Percentiles rank a stretch among this genome's conserved stretches.
Evolutionary conservation across 2,329 filamentous ascomycete species (phyloP).

Genomic region (Apiospora pterosperma): DNA sequence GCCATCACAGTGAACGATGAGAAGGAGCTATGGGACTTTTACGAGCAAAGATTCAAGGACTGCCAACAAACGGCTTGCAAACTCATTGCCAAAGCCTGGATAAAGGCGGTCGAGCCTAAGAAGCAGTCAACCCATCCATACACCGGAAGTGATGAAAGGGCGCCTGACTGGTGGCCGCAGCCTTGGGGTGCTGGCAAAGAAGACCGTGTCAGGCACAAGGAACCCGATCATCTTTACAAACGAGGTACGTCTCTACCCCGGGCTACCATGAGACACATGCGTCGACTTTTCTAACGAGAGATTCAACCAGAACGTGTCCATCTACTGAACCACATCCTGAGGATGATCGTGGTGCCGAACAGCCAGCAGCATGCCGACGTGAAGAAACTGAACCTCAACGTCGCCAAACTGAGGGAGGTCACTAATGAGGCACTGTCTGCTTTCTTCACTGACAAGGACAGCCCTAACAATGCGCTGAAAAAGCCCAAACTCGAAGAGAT

Average conservation of each 20-base stretch:
- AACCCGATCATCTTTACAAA: conserved; percentile 71
- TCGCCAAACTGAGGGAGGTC: conserved; percentile 54
- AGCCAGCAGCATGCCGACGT: conserved; percentile 48
- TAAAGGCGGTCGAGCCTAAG: conserved; percentile 72
- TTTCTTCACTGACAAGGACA: conserved; percentile 56
- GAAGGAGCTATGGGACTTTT: conserved; percentile 55
- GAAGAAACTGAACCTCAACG: conserved; percentile 48
- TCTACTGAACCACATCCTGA: conserved; percentile 58
- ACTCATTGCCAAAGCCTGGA: conserved; percentile 70
- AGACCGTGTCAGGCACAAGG: conserved; percentile 61
- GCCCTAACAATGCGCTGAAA: conserved; percentile 51
- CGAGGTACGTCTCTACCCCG: conserved; percentile 43
- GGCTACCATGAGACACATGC: background rate
- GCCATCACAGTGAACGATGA: conserved; percentile 52
- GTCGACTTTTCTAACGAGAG: conserved; percentile 8
- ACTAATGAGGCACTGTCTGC: conserved; percentile 55
- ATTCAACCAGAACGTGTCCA: conserved; percentile 50
- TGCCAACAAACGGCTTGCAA: conserved; percentile 72
- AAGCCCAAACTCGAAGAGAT: conserved; percentile 55
- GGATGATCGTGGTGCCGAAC: conserved; percentile 50
- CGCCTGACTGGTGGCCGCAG: conserved; percentile 66
- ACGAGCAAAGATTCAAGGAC: conserved; percentile 58
- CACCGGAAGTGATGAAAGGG: conserved; percentile 59
- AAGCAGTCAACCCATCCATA: conserved; percentile 76
- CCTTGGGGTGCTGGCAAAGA: conserved; percentile 47